Evolutionary conservation across 208 protist species (phyloP).

Genomic region (Acanthamoeba divionensis): DNA sequence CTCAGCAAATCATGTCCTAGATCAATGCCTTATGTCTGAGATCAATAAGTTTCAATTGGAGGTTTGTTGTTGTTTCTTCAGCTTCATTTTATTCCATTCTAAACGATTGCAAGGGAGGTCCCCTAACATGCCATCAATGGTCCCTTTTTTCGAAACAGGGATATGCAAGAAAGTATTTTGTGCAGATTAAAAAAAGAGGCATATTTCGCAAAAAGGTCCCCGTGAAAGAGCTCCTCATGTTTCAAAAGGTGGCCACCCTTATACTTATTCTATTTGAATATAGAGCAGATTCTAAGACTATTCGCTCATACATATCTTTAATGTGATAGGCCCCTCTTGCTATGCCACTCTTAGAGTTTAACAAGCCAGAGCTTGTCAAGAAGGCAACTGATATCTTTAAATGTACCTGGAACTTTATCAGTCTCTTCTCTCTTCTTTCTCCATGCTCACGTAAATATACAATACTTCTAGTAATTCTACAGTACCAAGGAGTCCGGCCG

Average conservation of each 20-base stretch:
- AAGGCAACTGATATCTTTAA: slow-evolving; percentile 39
- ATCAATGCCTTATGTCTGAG: not conserved
- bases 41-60: slow-evolving; percentile 55
- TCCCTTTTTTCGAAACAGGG: no score
- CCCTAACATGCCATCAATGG: no score
- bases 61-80: no score
- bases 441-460: not conserved
- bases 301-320: no score
- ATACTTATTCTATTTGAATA: not conserved
- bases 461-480: slow-evolving; percentile 1
- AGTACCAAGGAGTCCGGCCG: slow-evolving; percentile 18
- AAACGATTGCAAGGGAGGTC: no score
- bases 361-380: slow-evolving; percentile 46
- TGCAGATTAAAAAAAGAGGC: slow-evolving; percentile 31
- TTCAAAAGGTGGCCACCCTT: not conserved
- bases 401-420: not conserved
- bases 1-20: not conserved
- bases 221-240: slow-evolving; percentile 38
- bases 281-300: no score
- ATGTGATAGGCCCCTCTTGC: not conserved
- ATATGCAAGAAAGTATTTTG: slow-evolving; percentile 30
- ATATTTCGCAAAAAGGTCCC: not conserved
- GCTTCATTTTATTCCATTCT: no score
- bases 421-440: not conserved
- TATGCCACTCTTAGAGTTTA: slow-evolving; percentile 20